Percentiles rank a stretch among this genome's conserved stretches.
These are phyloP conservation scores for Cinchona pubescens DNA, from an alignment of 257 asterid genomes.

Conservation along the genomic window DNA sequence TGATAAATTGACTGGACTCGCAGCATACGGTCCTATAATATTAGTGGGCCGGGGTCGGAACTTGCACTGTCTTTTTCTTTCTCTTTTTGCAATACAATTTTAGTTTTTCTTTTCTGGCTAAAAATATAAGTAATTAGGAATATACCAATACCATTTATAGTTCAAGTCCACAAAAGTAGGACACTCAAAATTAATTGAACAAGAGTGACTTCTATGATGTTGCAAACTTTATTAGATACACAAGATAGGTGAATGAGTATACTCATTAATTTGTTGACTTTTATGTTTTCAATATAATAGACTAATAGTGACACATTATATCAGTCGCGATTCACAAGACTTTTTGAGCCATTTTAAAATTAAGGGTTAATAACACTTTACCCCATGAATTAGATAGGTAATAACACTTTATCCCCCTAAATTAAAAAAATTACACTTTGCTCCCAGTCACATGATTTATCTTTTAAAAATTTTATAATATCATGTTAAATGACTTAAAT, in stretches of 20 bases:
- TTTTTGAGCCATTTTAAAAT: neutral
- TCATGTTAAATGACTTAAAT: no score
- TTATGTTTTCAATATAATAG: neutral
- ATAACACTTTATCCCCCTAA: no score
- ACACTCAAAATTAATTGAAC: neutral
- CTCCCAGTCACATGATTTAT: no score
- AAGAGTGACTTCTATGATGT: neutral
- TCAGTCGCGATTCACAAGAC: neutral
- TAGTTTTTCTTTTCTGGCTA: neutral
- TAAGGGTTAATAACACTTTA: no score
- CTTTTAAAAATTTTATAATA: no score
- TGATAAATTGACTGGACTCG: neutral
- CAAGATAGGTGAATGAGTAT: neutral
- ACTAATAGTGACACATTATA: neutral
- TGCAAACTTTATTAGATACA: neutral
- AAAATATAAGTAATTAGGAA: neutral
- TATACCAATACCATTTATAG: neutral
- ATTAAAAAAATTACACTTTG: no score
- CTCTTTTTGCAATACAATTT: neutral
- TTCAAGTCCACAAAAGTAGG: neutral
- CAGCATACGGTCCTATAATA: neutral
- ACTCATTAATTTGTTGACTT: neutral
- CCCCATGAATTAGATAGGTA: no score
- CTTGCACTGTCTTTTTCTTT: neutral
- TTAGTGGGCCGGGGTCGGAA: neutral